These are phyloP conservation scores for Tetrahymena thermophila DNA, from an alignment of 73 alveolate genomes.

Conservation along the genomic window DNA sequence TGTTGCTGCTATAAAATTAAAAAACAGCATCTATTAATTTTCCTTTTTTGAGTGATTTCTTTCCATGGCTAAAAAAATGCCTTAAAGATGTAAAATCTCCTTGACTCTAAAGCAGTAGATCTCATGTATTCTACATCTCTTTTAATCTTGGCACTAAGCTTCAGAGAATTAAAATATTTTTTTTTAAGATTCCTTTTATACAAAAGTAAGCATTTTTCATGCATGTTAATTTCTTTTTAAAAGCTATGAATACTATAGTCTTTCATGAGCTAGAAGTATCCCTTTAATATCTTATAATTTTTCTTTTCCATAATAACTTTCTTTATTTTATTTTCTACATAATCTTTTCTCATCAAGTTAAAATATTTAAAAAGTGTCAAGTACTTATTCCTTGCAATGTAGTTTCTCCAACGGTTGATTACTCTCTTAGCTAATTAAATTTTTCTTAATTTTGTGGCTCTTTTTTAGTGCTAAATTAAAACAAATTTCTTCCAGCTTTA, in stretches of 20 bases:
- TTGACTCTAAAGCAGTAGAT: background rate
- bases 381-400: background rate
- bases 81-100: background rate
- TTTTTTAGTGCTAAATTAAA: background rate
- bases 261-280: background rate
- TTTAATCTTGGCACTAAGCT: background rate
- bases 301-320: background rate
- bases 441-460: background rate
- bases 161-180: background rate
- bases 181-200: background rate
- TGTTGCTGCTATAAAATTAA: background rate
- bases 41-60: background rate
- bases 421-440: background rate
- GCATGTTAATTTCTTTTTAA: background rate
- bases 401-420: background rate
- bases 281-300: background rate
- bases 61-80: background rate
- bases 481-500: background rate
- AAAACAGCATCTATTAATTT: background rate
- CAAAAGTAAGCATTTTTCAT: background rate
- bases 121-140: background rate
- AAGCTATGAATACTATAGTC: background rate
- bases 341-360: background rate
- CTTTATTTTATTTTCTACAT: background rate
- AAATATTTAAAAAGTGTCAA: background rate